Conservation (phyloP, 805 yeast genomes). For the Schwanniomyces pseudopolymorphus region DNA sequence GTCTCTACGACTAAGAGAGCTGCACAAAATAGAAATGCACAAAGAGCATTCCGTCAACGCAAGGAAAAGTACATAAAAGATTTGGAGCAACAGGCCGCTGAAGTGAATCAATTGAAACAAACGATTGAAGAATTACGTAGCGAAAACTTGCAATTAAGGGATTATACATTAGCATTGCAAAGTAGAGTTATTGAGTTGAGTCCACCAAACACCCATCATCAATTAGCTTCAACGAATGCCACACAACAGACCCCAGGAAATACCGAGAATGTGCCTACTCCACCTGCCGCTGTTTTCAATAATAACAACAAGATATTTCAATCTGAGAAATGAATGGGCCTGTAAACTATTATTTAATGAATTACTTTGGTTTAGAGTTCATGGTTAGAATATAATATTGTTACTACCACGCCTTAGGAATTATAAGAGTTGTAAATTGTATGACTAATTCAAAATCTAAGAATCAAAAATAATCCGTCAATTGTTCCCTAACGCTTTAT, state of each 20-base stretch:
- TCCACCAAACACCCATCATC: slow-evolving; percentile 19
- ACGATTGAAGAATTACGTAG: slow-evolving; percentile 64
- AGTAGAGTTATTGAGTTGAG: slow-evolving; percentile 57
- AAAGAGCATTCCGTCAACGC: slow-evolving; percentile 84
- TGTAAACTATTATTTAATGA: neutral
- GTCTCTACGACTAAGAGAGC: slow-evolving; percentile 77
- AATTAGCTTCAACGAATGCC: slow-evolving; percentile 15
- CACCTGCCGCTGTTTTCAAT: slow-evolving; percentile 13
- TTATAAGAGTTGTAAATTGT: neutral
- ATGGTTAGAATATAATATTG: too few relatives aligned
- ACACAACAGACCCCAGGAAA: slow-evolving; percentile 4
- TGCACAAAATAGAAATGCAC: slow-evolving; percentile 89
- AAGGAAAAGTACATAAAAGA: slow-evolving; percentile 81
- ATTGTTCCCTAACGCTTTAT: neutral
- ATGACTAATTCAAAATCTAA: neutral
- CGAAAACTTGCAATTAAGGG: slow-evolving; percentile 72
- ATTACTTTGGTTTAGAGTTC: neutral
- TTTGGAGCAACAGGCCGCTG: slow-evolving; percentile 67
- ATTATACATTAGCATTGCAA: slow-evolving; percentile 69
- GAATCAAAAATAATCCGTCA: neutral
- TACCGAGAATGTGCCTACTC: slow-evolving; percentile 12
- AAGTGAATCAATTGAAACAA: slow-evolving; percentile 60
- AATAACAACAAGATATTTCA: slow-evolving; percentile 8
- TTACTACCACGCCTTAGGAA: neutral
- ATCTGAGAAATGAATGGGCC: slow-evolving; percentile 5